Conservation (phyloP, 2,329 filamentous ascomycete species). For the Gnomoniopsis sp. region DNA sequence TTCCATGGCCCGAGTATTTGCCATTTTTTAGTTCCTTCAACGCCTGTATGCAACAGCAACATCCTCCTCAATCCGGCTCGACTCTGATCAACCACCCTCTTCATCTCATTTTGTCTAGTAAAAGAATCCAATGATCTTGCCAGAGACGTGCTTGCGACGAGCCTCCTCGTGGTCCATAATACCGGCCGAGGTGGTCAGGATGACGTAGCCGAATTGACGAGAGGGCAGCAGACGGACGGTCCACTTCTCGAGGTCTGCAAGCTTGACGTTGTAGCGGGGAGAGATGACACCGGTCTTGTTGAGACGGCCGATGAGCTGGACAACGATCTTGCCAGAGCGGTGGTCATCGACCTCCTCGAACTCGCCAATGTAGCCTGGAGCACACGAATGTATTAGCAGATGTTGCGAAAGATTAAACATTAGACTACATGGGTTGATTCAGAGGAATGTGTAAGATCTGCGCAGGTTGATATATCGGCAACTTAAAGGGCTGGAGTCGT, state of each 20-base stretch:
- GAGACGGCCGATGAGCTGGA: slow-evolving; percentile 97
- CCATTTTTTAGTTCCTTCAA: slow-evolving; percentile 18
- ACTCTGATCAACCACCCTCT: not conserved
- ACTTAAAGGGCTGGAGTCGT: slow-evolving; percentile 99
- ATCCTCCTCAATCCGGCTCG: slow-evolving; percentile 14
- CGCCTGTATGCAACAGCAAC: slow-evolving; percentile 24
- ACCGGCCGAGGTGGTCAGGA: slow-evolving; percentile 97
- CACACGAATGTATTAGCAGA: slow-evolving; percentile 49
- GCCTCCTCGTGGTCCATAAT: slow-evolving; percentile 99
- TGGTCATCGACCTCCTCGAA: slow-evolving; percentile 99
- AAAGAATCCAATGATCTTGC: slow-evolving; percentile 99
- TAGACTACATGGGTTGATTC: slow-evolving; percentile 70
- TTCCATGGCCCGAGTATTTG: slow-evolving; percentile 6
- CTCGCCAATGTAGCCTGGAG: slow-evolving; percentile 93
- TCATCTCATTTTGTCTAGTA: slow-evolving; percentile 59
- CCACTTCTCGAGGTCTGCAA: slow-evolving; percentile 98
- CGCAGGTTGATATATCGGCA: slow-evolving; percentile 88
- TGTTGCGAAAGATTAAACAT: slow-evolving; percentile 97
- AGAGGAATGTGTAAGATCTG: slow-evolving; percentile 97
- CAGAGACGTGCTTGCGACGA: slow-evolving; percentile 95
- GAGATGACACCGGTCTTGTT: slow-evolving; percentile 99
- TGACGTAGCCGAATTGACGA: slow-evolving; percentile 99
- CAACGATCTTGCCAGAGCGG: slow-evolving; percentile 99
- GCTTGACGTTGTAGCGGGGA: slow-evolving; percentile 98
- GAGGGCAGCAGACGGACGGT: slow-evolving; percentile 97